phyloP scores from a whole-genome alignment of 768 basidiomycete species.

The Lentinula raphanica region DNA sequence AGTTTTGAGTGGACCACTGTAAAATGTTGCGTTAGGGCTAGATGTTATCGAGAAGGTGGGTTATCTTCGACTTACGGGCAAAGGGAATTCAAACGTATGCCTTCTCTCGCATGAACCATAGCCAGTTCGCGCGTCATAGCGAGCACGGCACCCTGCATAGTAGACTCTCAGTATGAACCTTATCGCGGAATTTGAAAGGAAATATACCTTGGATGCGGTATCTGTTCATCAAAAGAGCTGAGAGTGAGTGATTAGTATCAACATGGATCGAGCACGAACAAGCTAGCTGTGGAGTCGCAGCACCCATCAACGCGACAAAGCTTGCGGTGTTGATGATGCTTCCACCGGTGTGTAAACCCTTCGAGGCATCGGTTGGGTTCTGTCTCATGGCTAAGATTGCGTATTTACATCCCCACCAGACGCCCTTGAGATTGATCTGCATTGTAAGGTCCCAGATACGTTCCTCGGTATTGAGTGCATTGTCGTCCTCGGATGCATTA shows the following conservation, averaged over 20 bases:
- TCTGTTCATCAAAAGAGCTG: constrained; percentile 39
- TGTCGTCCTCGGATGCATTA: constrained; percentile 95
- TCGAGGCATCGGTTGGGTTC: constrained; percentile 78
- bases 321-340: constrained; percentile 98
- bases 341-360: constrained; percentile 75
- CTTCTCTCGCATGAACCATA: constrained; percentile 96
- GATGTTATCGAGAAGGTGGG: background rate
- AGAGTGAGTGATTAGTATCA: constrained; percentile 4
- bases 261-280: constrained; percentile 49
- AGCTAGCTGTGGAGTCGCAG: constrained; percentile 97
- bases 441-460: constrained; percentile 92
- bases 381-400: constrained; percentile 95
- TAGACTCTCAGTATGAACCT: background rate
- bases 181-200: background rate
- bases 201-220: constrained; percentile 83
- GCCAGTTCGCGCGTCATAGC: constrained; percentile 98
- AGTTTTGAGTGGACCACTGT: constrained; percentile 89
- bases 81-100: constrained; percentile 91
- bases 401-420: constrained; percentile 99
- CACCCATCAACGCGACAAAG: constrained; percentile 93
- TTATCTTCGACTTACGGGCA: constrained; percentile 69
- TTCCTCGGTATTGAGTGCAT: constrained; percentile 95
- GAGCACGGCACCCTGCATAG: constrained; percentile 83
- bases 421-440: constrained; percentile 95
- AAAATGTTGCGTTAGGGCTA: constrained; percentile 10